Percentiles rank a stretch among this genome's conserved stretches.
phyloP scores from a whole-genome alignment of 2,329 filamentous ascomycete genomes.

The Arthrobotrys conoides region DNA sequence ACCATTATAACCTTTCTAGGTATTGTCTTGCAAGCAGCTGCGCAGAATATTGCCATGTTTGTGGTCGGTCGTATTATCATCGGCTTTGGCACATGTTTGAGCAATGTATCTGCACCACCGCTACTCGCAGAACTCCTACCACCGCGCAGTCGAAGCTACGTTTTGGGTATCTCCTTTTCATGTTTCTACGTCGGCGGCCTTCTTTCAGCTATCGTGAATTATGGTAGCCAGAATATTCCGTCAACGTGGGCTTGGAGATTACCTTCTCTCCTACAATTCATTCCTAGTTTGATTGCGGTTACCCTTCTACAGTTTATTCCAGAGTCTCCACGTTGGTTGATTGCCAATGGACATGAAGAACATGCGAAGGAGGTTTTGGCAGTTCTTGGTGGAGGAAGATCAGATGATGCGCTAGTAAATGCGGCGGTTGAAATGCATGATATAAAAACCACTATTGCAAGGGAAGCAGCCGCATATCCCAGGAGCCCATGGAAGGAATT shows the following conservation, averaged over 20 bases:
- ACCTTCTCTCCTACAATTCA: conserved; percentile 66
- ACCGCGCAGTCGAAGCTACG: conserved; percentile 41
- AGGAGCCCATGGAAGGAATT: conserved; percentile 65
- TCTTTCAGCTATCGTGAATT: conserved; percentile 65
- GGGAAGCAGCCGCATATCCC: conserved; percentile 63
- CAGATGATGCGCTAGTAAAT: conserved; percentile 59
- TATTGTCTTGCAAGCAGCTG: conserved; percentile 69
- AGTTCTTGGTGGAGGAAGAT: conserved; percentile 61
- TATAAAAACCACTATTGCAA: conserved; percentile 63
- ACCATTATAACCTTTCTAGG: conserved; percentile 69
- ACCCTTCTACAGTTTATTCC: conserved; percentile 63
- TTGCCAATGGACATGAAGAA: conserved; percentile 63
- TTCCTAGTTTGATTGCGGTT: conserved; percentile 65
- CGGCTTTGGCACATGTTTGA: conserved; percentile 67
- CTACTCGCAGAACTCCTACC: conserved; percentile 46
- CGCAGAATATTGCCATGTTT: conserved; percentile 72
- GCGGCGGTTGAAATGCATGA: conserved; percentile 60
- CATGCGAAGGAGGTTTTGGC: conserved; percentile 60
- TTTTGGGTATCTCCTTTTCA: conserved; percentile 52
- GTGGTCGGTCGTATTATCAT: conserved; percentile 69
- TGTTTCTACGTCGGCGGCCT: conserved; percentile 65
- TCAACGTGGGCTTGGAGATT: conserved; percentile 67
- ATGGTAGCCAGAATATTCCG: conserved; percentile 65
- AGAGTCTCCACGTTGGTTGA: conserved; percentile 67
- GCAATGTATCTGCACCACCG: conserved; percentile 45